These are phyloP conservation scores for Harringtonia lauricola DNA, from an alignment of 2,329 filamentous ascomycete species.

Conservation along the genomic window DNA sequence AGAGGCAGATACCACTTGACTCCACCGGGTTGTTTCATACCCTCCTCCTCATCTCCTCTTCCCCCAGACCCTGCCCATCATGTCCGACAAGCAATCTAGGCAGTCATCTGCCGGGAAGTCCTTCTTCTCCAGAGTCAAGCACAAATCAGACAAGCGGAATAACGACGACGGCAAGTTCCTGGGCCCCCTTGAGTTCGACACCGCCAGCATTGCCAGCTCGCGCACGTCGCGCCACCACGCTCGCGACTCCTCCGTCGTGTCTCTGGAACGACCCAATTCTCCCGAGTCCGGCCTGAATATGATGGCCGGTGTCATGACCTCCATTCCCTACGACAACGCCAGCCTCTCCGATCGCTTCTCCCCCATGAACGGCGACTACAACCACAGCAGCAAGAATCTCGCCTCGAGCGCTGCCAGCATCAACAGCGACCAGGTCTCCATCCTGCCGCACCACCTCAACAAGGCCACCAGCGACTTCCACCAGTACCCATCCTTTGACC, in stretches of 20 bases:
- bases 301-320: constrained; percentile 73
- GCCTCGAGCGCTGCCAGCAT: neutral
- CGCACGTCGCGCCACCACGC: constrained; percentile 69
- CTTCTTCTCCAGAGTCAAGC: constrained; percentile 84
- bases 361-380: constrained; percentile 62
- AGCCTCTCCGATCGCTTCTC: constrained; percentile 49
- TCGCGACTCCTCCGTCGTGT: constrained; percentile 60
- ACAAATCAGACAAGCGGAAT: constrained; percentile 58
- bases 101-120: constrained; percentile 59
- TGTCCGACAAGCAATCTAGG: constrained; percentile 66
- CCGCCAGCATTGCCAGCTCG: constrained; percentile 50
- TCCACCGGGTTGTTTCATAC: constrained; percentile 11
- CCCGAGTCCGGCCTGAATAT: constrained; percentile 58
- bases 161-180: constrained; percentile 46
- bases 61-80: constrained; percentile 17
- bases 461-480: constrained; percentile 71
- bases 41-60: constrained; percentile 4
- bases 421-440: constrained; percentile 41
- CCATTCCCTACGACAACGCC: constrained; percentile 74
- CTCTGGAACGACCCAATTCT: constrained; percentile 55
- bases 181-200: constrained; percentile 46
- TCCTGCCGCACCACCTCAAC: constrained; percentile 71
- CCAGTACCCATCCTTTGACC: constrained; percentile 71
- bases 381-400: constrained; percentile 44
- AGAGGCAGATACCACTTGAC: neutral